Evolutionary conservation across 2,329 filamentous ascomycete species (phyloP), one percentile per base, ranked within the genome.

Genomic region (Aureobasidium subglaciale): DNA sequence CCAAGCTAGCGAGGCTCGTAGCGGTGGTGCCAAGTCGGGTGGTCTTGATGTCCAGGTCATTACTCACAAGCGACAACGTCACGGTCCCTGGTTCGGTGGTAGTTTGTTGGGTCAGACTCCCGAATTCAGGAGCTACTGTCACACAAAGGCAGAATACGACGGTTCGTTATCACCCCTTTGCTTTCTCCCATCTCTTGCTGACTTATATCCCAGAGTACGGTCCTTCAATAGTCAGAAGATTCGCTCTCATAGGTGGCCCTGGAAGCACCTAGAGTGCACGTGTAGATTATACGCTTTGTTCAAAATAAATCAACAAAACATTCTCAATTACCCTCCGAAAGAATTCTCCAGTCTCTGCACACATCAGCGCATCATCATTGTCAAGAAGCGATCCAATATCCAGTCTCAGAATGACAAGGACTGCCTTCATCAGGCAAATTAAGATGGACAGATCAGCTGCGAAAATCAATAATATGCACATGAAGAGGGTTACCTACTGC

Each of bases 41-140:
- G 93, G 95, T 61, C 75, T 99, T 63, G 95, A 99, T 55, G 93
- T 99, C 30, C 90, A 96, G 69, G 93, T 99, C 63, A 95, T 99
- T 63, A 89, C 90, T 43, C 93, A 99, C 79, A 96, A 96, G 81
- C 82, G 93, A 70, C 93, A 99, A 80, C 81, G 92, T 68, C 92
- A 99, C 70, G 93, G 93, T 16, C 93, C 93, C 29, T 99, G 93
- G 93, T 99, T 99, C 70, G 93, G 93, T 71, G 93, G 93, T 64
- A 96, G 90, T 75, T 79, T 99, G 74, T 78, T 99, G 59, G 95
- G 92, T 55, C 92, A 97, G 77, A 99, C 93, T 6, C 92, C 95
- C 4, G 95, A 99, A 73, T 99, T 99, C 80, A 84, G 90, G 71
- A 96, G 90, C 68, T 99, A 97, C 76, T 99, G 93, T 77, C 95